These are phyloP conservation scores for Avena atlantica DNA, from an alignment of 176 grass and related monocot species.

Conservation along the genomic window DNA sequence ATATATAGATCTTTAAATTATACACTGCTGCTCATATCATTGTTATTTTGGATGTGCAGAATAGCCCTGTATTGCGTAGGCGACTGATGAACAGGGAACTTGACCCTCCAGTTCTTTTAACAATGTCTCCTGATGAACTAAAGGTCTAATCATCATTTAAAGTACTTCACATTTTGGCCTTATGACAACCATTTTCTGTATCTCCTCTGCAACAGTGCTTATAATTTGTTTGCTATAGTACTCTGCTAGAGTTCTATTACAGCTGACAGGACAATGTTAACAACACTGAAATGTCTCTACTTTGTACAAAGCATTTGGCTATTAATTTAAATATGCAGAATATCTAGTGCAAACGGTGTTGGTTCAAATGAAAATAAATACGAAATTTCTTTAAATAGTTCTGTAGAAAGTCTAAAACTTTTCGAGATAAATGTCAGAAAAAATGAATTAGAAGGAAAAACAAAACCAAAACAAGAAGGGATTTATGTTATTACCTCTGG, in stretches of 20 bases:
- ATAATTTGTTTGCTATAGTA: constrained; percentile 18
- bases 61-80: constrained; percentile 62
- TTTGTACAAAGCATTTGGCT: not conserved
- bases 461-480: not conserved
- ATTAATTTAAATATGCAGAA: not conserved
- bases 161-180: constrained; percentile 32
- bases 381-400: not conserved
- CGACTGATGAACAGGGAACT: constrained; percentile 87
- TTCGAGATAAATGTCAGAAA: not conserved
- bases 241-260: constrained; percentile 16
- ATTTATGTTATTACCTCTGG: not conserved
- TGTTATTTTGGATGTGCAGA: constrained; percentile 63
- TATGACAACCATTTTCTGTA: not conserved
- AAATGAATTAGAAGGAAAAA: not conserved
- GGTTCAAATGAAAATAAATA: constrained; percentile 9
- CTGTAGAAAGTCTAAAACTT: not conserved
- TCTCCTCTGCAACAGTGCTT: constrained; percentile 2
- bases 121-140: constrained; percentile 89
- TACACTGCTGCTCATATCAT: not conserved
- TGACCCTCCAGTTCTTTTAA: constrained; percentile 77
- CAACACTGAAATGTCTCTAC: not conserved
- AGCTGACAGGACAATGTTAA: constrained; percentile 15
- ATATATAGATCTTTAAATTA: constrained; percentile 7
- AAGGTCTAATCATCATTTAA: constrained; percentile 62
- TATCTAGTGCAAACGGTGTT: constrained; percentile 24